Percentiles rank a stretch among this genome's conserved stretches.
These are phyloP conservation scores for Gomphus bonarii DNA, from an alignment of 1,284 basidiomycete genomes.

Conservation along the genomic window DNA sequence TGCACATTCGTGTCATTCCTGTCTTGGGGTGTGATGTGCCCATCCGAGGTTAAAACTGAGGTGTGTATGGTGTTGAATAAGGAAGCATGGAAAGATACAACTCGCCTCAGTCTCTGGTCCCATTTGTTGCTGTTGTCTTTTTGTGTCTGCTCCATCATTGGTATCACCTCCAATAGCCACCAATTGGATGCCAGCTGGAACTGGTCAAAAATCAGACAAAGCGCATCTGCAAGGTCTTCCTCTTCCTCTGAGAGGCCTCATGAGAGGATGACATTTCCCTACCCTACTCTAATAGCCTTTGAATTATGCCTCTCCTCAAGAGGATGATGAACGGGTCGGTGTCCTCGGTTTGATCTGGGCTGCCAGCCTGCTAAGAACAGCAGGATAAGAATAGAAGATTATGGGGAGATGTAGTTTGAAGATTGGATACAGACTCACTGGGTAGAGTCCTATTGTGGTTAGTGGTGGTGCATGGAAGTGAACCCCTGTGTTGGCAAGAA, in stretches of 20 bases:
- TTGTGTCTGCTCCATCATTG: slow-evolving; percentile 30
- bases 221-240: slow-evolving; percentile 37
- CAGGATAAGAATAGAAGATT: slow-evolving; percentile 5
- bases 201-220: slow-evolving; percentile 34
- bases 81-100: slow-evolving; percentile 9
- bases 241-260: slow-evolving; percentile 28
- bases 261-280: not conserved
- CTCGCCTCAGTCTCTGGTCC: slow-evolving; percentile 24
- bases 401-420: slow-evolving; percentile 21
- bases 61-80: not conserved
- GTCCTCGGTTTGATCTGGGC: too few relatives aligned
- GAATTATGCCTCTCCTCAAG: too few relatives aligned
- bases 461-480: slow-evolving; percentile 41
- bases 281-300: too few relatives aligned
- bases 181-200: slow-evolving; percentile 26
- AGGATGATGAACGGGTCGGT: too few relatives aligned
- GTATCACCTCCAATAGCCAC: slow-evolving; percentile 37
- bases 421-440: slow-evolving; percentile 31
- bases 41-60: too few relatives aligned
- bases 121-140: slow-evolving; percentile 26
- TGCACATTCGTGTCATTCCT: slow-evolving; percentile 33
- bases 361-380: too few relatives aligned
- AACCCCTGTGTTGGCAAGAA: slow-evolving; percentile 39
- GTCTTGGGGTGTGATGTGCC: slow-evolving; percentile 31
- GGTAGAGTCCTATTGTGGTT: slow-evolving; percentile 41